Percentiles rank a stretch among this genome's conserved stretches.
Evolutionary conservation across 306 rosid genomes (phyloP).

Genomic region (Senna siamea): DNA sequence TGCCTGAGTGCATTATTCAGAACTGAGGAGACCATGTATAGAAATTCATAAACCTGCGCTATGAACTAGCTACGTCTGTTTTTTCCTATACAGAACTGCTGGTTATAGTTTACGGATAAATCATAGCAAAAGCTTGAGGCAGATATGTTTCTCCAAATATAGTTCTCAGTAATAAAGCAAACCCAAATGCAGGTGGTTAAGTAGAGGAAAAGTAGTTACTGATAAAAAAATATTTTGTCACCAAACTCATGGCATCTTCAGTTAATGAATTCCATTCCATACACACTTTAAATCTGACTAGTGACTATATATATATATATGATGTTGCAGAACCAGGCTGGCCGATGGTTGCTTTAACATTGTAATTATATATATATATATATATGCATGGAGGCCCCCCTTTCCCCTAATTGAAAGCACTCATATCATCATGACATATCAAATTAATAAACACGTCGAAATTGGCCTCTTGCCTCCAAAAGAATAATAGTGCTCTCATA

Average conservation of each 20-base stretch:
- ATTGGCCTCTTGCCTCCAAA: slow-evolving; percentile 3
- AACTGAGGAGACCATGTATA: background rate
- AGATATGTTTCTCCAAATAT: background rate
- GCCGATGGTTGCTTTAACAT: slow-evolving; percentile 35
- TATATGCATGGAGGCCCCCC: too few species aligned
- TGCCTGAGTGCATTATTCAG: background rate
- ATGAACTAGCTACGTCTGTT: background rate
- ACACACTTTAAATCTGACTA: slow-evolving; percentile 1
- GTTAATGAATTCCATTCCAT: slow-evolving; percentile 32
- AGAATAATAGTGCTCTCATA: background rate
- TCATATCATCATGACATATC: background rate
- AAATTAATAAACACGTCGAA: slow-evolving; percentile 10
- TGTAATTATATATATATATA: slow-evolving; percentile 28
- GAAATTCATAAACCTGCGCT: background rate
- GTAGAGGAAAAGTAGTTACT: background rate
- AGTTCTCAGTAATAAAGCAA: background rate
- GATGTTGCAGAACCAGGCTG: slow-evolving; percentile 37
- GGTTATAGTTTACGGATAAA: background rate
- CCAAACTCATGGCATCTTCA: slow-evolving; percentile 9
- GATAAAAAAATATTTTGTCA: background rate
- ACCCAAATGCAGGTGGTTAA: background rate
- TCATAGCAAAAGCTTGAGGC: background rate
- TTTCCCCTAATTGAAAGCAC: background rate
- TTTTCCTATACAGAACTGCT: background rate
- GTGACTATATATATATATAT: too few species aligned